phyloP scores from a whole-genome alignment of 768 basidiomycete genomes.

The Agaricus bisporus region DNA sequence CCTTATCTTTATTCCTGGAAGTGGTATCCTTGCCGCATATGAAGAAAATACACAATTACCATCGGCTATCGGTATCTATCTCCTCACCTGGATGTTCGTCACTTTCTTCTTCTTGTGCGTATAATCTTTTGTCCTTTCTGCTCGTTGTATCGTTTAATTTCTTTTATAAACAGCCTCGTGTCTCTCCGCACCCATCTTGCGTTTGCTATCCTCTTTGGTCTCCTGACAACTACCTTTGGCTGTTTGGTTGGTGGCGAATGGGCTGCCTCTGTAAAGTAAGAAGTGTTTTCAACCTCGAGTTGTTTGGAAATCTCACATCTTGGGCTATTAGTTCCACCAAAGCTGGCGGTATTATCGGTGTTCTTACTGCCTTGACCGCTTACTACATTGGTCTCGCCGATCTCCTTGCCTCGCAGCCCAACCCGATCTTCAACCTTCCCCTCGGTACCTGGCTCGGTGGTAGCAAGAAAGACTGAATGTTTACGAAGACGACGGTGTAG shows the following conservation, averaged over 20 bases:
- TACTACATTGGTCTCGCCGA: constrained; percentile 43
- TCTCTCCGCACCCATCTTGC: constrained; percentile 32
- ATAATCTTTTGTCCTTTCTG: neutral
- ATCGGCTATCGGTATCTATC: constrained; percentile 65
- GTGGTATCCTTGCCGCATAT: constrained; percentile 57
- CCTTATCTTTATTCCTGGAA: constrained; percentile 62
- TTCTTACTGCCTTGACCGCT: constrained; percentile 40
- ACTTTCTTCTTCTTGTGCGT: constrained; percentile 64
- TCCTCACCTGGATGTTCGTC: constrained; percentile 68
- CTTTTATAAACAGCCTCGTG: constrained; percentile 23
- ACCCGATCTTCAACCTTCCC: constrained; percentile 32
- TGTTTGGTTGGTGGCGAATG: constrained; percentile 37
- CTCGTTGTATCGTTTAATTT: neutral
- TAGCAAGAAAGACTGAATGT: constrained; percentile 10
- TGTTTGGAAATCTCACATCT: neutral
- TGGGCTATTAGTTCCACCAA: constrained; percentile 24
- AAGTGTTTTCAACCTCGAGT: too few relatives aligned
- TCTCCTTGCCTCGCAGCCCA: constrained; percentile 34
- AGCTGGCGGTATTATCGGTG: constrained; percentile 39
- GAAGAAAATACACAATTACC: constrained; percentile 28
- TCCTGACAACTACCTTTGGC: constrained; percentile 34
- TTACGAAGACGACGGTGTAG: neutral
- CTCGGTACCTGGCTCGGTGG: constrained; percentile 30
- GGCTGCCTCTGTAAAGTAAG: constrained; percentile 24
- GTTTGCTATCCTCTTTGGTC: constrained; percentile 32